Evolutionary conservation across 2,329 filamentous ascomycete genomes (phyloP).

Genomic region (Emergomyces pasteurianus): DNA sequence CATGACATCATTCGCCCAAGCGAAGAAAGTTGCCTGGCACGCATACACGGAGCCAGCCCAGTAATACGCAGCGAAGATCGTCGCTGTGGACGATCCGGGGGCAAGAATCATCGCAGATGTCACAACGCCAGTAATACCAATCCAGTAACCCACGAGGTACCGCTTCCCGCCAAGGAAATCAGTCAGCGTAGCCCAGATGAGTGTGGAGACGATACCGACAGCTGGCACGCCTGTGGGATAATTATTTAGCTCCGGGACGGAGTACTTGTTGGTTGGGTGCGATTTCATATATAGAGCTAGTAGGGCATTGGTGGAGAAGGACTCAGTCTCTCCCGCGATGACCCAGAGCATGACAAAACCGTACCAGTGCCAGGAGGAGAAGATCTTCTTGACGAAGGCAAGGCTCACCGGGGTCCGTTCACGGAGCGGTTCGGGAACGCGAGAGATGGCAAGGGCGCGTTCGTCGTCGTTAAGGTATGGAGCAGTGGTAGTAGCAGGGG

Average conservation of each 20-base stretch:
- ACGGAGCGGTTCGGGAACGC: slow-evolving; percentile 17
- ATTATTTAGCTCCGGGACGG: slow-evolving; percentile 40
- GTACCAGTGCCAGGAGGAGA: slow-evolving; percentile 27
- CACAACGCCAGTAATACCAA: slow-evolving; percentile 50
- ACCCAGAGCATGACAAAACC: slow-evolving; percentile 34
- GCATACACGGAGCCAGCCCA: slow-evolving; percentile 60
- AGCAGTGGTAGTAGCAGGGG: slow-evolving; percentile 24
- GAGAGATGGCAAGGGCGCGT: slow-evolving; percentile 19
- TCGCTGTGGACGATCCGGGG: slow-evolving; percentile 39
- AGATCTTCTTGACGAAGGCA: slow-evolving; percentile 20
- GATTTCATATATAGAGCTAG: slow-evolving; percentile 40
- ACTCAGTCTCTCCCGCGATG: slow-evolving; percentile 60
- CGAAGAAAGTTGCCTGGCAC: slow-evolving; percentile 63
- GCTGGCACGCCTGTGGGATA: slow-evolving; percentile 43
- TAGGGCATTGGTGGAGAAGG: slow-evolving; percentile 54
- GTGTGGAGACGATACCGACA: slow-evolving; percentile 43
- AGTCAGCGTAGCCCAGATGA: slow-evolving; percentile 59
- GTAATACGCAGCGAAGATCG: slow-evolving; percentile 56
- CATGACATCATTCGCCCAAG: slow-evolving; percentile 62
- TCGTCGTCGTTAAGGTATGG: slow-evolving; percentile 23
- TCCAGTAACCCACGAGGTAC: slow-evolving; percentile 56
- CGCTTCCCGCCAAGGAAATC: slow-evolving; percentile 52
- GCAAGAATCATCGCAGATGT: slow-evolving; percentile 52
- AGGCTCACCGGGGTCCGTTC: slow-evolving; percentile 14
- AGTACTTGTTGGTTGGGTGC: slow-evolving; percentile 34